Percentiles rank a stretch among this genome's conserved stretches.
These are phyloP conservation scores for Pichia rugopelliculosa DNA, from an alignment of 805 yeast genomes.

Conservation along the genomic window DNA sequence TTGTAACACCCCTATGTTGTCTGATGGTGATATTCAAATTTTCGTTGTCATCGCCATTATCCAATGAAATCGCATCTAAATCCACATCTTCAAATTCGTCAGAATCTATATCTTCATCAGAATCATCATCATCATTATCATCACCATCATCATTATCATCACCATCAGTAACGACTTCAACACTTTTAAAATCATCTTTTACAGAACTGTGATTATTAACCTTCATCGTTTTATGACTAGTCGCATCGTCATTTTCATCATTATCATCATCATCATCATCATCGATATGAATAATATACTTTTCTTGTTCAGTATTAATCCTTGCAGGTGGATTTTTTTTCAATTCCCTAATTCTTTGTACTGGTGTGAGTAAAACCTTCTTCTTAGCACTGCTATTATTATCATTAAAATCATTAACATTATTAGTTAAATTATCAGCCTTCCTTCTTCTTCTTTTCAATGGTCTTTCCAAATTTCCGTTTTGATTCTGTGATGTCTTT, in stretches of 20 bases:
- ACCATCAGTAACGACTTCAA: neutral
- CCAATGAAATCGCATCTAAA: conserved; percentile 14
- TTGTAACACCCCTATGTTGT: conserved; percentile 11
- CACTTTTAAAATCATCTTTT: neutral
- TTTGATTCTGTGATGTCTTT: neutral
- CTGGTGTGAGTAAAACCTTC: conserved; percentile 1
- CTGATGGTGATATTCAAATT: conserved; percentile 21
- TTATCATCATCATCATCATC: conserved; percentile 9
- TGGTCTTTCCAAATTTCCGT: neutral
- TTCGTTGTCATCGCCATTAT: conserved; percentile 7
- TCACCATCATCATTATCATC: conserved; percentile 9
- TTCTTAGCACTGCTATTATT: neutral
- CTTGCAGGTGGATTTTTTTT: neutral
- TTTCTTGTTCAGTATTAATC: neutral
- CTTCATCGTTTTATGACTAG: neutral
- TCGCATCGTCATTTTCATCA: conserved; percentile 1
- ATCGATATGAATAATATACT: conserved; percentile 6
- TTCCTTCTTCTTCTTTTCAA: neutral
- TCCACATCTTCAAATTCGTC: conserved; percentile 37
- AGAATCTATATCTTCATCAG: conserved; percentile 29
- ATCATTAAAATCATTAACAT: neutral
- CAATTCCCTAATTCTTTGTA: conserved; percentile 6
- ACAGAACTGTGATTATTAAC: neutral
- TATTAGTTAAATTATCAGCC: neutral
- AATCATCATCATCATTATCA: conserved; percentile 17